Conservation (phyloP, 345 rosid species). For the Acer campestre region DNA sequence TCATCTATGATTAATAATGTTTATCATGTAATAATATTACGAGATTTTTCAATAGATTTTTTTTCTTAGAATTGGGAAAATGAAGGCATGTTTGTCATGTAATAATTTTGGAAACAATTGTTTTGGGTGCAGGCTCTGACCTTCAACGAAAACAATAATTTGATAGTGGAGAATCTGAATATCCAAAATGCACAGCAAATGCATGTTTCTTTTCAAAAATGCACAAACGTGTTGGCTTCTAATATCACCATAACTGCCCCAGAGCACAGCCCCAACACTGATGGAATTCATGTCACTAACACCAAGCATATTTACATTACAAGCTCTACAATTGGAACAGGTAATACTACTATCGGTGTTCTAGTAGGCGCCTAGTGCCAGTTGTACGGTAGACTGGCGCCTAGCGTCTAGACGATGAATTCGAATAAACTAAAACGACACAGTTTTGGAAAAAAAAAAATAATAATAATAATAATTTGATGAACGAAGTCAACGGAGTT, state of each 20-base stretch:
- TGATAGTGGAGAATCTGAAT: constrained; percentile 50
- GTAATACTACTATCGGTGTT: constrained; percentile 21
- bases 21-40: too few relatives aligned
- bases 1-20: too few relatives aligned
- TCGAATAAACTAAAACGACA: too few relatives aligned
- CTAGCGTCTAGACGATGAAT: too few relatives aligned
- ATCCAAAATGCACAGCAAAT: constrained; percentile 74
- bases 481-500: too few relatives aligned
- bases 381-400: too few relatives aligned
- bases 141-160: constrained; percentile 52
- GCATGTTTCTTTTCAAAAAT: constrained; percentile 58
- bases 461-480: too few relatives aligned
- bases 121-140: constrained; percentile 61
- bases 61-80: too few relatives aligned
- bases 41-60: too few relatives aligned
- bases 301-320: constrained; percentile 63
- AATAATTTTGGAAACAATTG: too few relatives aligned
- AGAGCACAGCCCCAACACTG: constrained; percentile 75
- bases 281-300: constrained; percentile 75
- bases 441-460: too few relatives aligned
- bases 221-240: constrained; percentile 52
- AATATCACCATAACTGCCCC: constrained; percentile 59
- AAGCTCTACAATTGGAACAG: constrained; percentile 62
- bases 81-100: background rate
- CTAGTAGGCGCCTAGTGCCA: too few relatives aligned